These are phyloP conservation scores for Yamadazyma takamatsuzukensis DNA, from an alignment of 805 yeast genomes.

Conservation along the genomic window DNA sequence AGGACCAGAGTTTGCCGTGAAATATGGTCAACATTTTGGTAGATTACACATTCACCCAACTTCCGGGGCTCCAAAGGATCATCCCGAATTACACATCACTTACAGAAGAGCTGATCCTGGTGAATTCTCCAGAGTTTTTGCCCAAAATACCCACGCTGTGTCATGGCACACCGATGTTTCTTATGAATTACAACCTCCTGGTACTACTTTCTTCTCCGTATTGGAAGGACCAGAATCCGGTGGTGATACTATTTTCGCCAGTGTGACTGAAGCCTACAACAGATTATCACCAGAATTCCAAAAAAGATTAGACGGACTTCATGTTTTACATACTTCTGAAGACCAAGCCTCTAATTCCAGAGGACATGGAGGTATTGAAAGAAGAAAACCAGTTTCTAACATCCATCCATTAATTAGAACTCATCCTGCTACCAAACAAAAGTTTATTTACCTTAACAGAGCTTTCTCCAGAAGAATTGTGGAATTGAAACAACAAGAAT, in stretches of 20 bases:
- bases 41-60: conserved; percentile 72
- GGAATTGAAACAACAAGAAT: conserved; percentile 71
- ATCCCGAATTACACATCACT: conserved; percentile 60
- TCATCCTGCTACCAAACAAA: conserved; percentile 69
- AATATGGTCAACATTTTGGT: conserved; percentile 65
- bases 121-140: conserved; percentile 33
- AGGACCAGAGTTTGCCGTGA: conserved; percentile 47
- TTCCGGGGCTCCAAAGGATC: conserved; percentile 65
- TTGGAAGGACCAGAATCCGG: conserved; percentile 59
- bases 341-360: conserved; percentile 64
- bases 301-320: conserved; percentile 54
- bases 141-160: conserved; percentile 33
- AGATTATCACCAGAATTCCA: conserved; percentile 66
- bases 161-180: conserved; percentile 74
- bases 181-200: conserved; percentile 72
- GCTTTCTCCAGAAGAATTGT: conserved; percentile 64
- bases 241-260: conserved; percentile 80
- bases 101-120: conserved; percentile 46
- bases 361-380: conserved; percentile 55
- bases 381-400: conserved; percentile 65
- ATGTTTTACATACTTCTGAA: conserved; percentile 65
- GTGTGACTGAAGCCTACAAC: conserved; percentile 65
- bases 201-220: conserved; percentile 62
- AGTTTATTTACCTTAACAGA: conserved; percentile 54
- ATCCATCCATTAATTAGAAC: conserved; percentile 69